These are phyloP conservation scores for Erythrobasidium yunnanense DNA, from an alignment of 768 basidiomycete species.

Conservation along the genomic window DNA sequence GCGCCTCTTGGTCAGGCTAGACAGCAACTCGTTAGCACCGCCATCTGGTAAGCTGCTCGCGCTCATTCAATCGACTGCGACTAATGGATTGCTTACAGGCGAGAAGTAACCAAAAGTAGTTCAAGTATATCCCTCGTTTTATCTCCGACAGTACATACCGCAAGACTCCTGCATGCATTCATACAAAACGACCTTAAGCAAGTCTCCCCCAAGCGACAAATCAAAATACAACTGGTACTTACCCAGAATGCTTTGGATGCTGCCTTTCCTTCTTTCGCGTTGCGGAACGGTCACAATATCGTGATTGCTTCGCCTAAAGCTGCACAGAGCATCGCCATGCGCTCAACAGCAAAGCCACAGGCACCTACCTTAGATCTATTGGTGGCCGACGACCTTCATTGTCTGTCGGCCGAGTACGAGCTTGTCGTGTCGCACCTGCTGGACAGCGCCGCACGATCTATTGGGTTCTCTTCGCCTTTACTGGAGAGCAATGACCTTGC, in stretches of 20 bases:
- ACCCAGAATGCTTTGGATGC: neutral
- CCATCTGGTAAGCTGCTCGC: constrained; percentile 12
- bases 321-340: constrained; percentile 33
- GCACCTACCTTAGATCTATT: constrained; percentile 53
- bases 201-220: neutral
- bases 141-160: neutral
- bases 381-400: constrained; percentile 73
- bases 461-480: constrained; percentile 68
- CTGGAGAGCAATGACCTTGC: constrained; percentile 71
- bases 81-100: neutral
- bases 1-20: neutral
- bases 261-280: neutral
- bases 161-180: neutral
- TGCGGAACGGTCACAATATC: neutral
- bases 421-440: constrained; percentile 56
- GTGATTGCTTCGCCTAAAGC: constrained; percentile 37
- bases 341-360: constrained; percentile 15
- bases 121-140: neutral
- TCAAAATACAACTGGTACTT: neutral
- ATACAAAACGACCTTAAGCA: constrained; percentile 8
- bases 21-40: neutral
- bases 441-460: constrained; percentile 59
- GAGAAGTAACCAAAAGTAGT: neutral
- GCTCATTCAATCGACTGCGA: neutral
- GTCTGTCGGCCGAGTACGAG: constrained; percentile 70